These are phyloP conservation scores for Brachypodium distachyon DNA, from an alignment of 202 grass and related monocot genomes.

Conservation along the genomic window DNA sequence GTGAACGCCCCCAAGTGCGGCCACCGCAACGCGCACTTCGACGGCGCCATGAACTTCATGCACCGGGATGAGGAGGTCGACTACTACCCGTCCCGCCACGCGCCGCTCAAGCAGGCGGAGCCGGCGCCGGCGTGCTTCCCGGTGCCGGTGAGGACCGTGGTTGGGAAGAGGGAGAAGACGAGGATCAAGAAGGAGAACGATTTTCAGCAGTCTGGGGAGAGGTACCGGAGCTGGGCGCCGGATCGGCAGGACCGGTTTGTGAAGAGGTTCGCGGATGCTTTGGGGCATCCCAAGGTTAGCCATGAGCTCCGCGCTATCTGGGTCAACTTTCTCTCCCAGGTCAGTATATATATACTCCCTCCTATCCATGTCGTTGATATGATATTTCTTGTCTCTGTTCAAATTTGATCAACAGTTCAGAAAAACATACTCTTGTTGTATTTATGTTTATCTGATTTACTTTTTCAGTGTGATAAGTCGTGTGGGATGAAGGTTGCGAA, in stretches of 20 bases:
- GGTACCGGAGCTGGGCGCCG: slow-evolving; percentile 58
- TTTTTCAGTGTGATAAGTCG: slow-evolving; percentile 60
- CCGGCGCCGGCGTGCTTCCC: slow-evolving; percentile 32
- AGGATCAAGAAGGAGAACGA: slow-evolving; percentile 73
- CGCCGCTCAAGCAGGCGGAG: slow-evolving; percentile 43
- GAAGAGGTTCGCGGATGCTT: slow-evolving; percentile 27
- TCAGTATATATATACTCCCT: background rate
- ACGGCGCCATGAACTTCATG: slow-evolving; percentile 92
- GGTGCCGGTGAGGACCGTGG: slow-evolving; percentile 26
- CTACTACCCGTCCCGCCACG: slow-evolving; percentile 79
- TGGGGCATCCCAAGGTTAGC: slow-evolving; percentile 69
- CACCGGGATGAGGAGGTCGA: slow-evolving; percentile 95
- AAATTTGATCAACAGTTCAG: too few relatives aligned
- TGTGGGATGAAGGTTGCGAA: slow-evolving; percentile 65
- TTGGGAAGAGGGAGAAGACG: slow-evolving; percentile 51
- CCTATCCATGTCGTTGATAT: too few relatives aligned
- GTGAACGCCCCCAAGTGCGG: slow-evolving; percentile 82
- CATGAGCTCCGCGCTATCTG: slow-evolving; percentile 70
- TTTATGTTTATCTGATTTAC: background rate
- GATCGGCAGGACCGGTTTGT: slow-evolving; percentile 82
- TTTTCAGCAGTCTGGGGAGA: slow-evolving; percentile 83
- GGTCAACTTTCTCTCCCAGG: slow-evolving; percentile 58
- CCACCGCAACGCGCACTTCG: slow-evolving; percentile 77
- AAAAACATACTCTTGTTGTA: too few relatives aligned
- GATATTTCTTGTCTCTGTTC: too few relatives aligned